Percentiles rank a stretch among this genome's conserved stretches.
Evolutionary conservation across 192 early-diverging fungal genomes (phyloP).

Genomic region (Coemansia sp.): DNA sequence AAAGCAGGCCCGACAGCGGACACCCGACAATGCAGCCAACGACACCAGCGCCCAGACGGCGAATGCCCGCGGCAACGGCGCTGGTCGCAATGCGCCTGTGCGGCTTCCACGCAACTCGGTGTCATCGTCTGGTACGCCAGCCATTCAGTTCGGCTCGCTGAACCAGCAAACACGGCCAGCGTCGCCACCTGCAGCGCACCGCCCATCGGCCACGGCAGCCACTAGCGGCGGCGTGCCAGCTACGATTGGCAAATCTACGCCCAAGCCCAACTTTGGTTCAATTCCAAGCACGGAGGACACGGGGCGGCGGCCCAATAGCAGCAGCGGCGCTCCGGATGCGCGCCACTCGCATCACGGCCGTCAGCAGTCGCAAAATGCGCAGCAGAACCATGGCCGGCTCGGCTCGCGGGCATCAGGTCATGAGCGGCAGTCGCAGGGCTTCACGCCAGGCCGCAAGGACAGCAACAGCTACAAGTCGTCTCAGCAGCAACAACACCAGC

Average conservation of each 20-base stretch:
- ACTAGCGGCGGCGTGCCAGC: constrained; percentile 53
- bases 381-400: constrained; percentile 32
- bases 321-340: constrained; percentile 7
- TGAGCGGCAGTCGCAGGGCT: constrained; percentile 44
- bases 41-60: constrained; percentile 17
- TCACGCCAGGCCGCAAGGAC: constrained; percentile 24
- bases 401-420: constrained; percentile 47
- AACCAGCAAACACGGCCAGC: constrained; percentile 45
- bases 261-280: constrained; percentile 56
- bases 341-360: constrained; percentile 25
- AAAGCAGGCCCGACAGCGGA: constrained; percentile 35
- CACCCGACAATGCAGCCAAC: constrained; percentile 29
- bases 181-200: constrained; percentile 31
- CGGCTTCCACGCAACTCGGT: constrained; percentile 49
- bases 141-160: constrained; percentile 57
- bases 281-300: constrained; percentile 24
- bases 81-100: constrained; percentile 37
- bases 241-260: constrained; percentile 28
- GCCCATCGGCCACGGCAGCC: constrained; percentile 10
- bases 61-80: constrained; percentile 9
- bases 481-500: too few species aligned
- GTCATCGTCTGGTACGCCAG: constrained; percentile 29
- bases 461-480: constrained; percentile 25
- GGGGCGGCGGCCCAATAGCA: constrained; percentile 13
- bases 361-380: constrained; percentile 12